These are phyloP conservation scores for Diutina neorugosa DNA, from an alignment of 1,139 yeast genomes.

Conservation along the genomic window DNA sequence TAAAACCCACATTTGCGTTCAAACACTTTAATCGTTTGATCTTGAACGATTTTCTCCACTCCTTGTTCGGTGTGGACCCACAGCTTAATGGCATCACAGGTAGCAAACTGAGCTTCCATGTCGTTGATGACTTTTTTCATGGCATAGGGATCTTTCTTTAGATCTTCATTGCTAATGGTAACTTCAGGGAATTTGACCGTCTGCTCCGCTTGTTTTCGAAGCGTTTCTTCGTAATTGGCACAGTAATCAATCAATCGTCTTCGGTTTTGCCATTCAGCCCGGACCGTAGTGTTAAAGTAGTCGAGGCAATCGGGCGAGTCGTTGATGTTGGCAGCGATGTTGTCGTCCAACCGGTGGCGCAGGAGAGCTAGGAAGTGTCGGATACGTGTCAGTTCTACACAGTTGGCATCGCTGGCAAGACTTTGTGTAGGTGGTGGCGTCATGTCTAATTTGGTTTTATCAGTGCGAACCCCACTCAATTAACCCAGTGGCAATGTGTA, in stretches of 20 bases:
- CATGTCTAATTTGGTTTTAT: background rate
- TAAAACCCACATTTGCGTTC: background rate
- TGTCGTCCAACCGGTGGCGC: constrained; percentile 1
- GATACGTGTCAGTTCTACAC: background rate
- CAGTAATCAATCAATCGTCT: background rate
- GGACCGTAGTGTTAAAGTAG: background rate
- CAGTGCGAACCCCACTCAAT: background rate
- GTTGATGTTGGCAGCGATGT: background rate
- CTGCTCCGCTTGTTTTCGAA: background rate
- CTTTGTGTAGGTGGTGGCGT: background rate
- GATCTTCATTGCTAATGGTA: background rate
- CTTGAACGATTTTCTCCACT: background rate
- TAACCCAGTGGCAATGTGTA: background rate
- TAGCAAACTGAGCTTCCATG: constrained; percentile 2
- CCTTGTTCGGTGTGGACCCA: constrained; percentile 3
- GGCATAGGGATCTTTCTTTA: background rate
- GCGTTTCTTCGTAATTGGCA: background rate
- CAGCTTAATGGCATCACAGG: background rate
- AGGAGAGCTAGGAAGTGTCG: background rate
- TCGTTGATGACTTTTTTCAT: background rate
- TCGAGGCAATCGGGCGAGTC: background rate
- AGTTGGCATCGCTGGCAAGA: background rate
- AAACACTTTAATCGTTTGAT: background rate
- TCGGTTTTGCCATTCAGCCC: background rate
- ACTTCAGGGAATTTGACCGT: background rate